Evolutionary conservation across 208 protist species (phyloP), one percentile per base, ranked within the genome.

Genomic region (Leishmania tarentolae): DNA sequence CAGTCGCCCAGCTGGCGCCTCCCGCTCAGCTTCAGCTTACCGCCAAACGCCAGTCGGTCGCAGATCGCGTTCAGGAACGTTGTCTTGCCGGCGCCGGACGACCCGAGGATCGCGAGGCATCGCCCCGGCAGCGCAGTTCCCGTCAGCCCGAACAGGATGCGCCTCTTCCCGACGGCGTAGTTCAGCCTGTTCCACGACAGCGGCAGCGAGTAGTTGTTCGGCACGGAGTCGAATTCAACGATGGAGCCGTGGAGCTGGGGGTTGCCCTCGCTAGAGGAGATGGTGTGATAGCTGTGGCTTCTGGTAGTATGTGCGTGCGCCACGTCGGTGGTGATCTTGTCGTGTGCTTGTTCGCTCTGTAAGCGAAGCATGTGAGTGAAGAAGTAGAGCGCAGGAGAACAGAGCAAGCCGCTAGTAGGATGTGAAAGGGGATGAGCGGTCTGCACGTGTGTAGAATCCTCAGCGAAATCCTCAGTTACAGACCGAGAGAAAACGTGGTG

Each of bases 21-120:
- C 37, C 92, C 92, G 24, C 74, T 79, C 56, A 96, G 73, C 76
- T 90, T 88, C n/a, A 87, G 74, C n/a, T 84, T 76, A 44, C 79
- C 68, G 52, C 75, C 79, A 2, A 78, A 78, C 57, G 87, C 81
- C 15, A 97, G 89, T 21, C 90, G 88, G 63, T 95, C 92, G 70
- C 86, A 91, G 50, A 97, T 85, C 52, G 92, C 92, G 81, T 95
- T 95, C 47, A 97, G 94, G 21, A 72, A 46, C 68, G 68, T 72
- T 42, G 68, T 96, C 86, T 98, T 98, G 74, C 94, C 94, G 47
- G 94, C 92, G 76, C 94, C 94, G 61, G 90, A 94, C 35, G 87
- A 86, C 24, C 94, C 94, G 83, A 98, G 93, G 50, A 98, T 89
- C 31, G 94, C 94, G 66, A 96, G 92, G 75, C 86, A 93, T 50